Conservation (phyloP, 2,329 filamentous ascomycete species). For the Ophiosphaerella korrae region DNA sequence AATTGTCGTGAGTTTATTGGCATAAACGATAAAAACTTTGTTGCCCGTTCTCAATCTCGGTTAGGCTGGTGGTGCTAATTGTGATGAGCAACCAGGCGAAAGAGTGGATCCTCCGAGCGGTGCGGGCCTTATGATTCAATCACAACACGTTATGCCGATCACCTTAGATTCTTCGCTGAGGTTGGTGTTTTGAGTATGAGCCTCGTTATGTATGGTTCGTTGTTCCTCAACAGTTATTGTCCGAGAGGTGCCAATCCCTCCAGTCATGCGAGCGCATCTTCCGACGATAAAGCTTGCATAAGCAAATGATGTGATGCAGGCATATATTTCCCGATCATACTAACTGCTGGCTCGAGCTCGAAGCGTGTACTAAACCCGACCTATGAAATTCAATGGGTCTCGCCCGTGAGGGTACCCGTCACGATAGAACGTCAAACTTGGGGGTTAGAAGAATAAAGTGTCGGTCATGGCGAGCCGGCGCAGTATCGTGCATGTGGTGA, state of each 20-base stretch:
- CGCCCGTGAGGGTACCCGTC: no score
- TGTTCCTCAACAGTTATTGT: no score
- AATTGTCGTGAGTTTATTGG: no score
- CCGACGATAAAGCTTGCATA: neutral
- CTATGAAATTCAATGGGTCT: neutral
- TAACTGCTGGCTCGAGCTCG: neutral
- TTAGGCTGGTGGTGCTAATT: no score
- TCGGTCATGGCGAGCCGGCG: neutral
- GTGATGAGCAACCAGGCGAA: no score
- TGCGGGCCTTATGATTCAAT: no score
- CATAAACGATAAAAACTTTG: no score
- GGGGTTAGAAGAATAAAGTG: neutral
- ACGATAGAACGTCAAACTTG: neutral
- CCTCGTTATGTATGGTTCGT: neutral
- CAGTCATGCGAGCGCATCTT: no score
- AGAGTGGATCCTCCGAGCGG: no score
- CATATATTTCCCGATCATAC: neutral
- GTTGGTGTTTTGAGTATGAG: neutral
- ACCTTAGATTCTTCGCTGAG: neutral
- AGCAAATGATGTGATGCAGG: neutral
- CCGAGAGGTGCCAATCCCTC: neutral
- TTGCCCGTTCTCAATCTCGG: no score
- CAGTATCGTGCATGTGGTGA: neutral
- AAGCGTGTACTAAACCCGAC: neutral
- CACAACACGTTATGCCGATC: no score